A percentile compares a stretch with the other conserved stretches of the same genome.
These are phyloP conservation scores for Linderniella brevidens DNA, from an alignment of 257 asterid species.

Conservation along the genomic window DNA sequence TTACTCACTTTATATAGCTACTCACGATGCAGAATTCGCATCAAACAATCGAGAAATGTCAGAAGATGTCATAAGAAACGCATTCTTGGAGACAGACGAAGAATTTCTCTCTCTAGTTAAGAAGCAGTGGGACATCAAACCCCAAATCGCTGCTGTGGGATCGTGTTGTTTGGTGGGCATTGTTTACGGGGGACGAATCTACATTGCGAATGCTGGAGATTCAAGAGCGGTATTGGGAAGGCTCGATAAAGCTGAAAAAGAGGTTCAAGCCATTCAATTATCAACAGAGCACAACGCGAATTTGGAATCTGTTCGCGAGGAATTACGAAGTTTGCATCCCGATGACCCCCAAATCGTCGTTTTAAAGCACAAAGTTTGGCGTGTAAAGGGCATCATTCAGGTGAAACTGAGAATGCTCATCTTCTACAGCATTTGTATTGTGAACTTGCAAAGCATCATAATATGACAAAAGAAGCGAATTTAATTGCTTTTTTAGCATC, in stretches of 20 bases:
- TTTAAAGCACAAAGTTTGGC: slow-evolving; percentile 73
- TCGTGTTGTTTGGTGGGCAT: slow-evolving; percentile 80
- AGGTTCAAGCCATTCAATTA: slow-evolving; percentile 52
- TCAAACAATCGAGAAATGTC: slow-evolving; percentile 48
- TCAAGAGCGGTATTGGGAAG: slow-evolving; percentile 79
- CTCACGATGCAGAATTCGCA: slow-evolving; percentile 24
- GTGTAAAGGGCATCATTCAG: slow-evolving; percentile 87
- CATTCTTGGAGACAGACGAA: slow-evolving; percentile 55
- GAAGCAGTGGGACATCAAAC: slow-evolving; percentile 38
- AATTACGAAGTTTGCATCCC: slow-evolving; percentile 54
- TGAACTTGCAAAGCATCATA: too few relatives aligned
- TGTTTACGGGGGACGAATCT: slow-evolving; percentile 45
- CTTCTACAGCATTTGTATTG: too few relatives aligned
- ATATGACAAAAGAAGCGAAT: too few relatives aligned
- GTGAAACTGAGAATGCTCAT: slow-evolving; percentile 12
- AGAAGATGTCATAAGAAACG: slow-evolving; percentile 41
- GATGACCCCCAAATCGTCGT: slow-evolving; percentile 76
- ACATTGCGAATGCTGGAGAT: slow-evolving; percentile 71
- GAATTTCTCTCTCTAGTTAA: slow-evolving; percentile 46
- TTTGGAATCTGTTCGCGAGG: slow-evolving; percentile 58
- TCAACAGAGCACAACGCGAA: slow-evolving; percentile 75
- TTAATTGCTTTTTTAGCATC: neutral
- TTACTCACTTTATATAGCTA: neutral
- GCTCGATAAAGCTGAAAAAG: slow-evolving; percentile 47
- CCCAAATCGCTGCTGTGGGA: slow-evolving; percentile 74